A percentile compares a stretch with the other conserved stretches of the same genome.
These are phyloP conservation scores for Neurospora sp. DNA, from an alignment of 495 filamentous ascomycete genomes.

Conservation along the genomic window DNA sequence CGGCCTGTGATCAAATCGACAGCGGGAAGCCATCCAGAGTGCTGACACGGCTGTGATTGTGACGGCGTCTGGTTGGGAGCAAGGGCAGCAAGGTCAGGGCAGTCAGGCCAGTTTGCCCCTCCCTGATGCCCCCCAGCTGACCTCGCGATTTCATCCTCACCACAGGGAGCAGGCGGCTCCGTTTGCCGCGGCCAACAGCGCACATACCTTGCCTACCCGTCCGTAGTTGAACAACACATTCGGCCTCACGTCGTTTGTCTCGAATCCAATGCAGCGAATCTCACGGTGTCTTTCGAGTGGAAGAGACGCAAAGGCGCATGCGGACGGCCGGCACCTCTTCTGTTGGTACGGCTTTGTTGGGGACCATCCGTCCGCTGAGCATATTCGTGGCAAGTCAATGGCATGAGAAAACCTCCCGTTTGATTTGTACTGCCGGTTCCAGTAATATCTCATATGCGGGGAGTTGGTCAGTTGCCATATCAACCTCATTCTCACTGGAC, in stretches of 20 bases:
- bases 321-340: background rate
- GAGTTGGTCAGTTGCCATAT: background rate
- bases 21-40: constrained; percentile 10
- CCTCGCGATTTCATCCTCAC: constrained; percentile 23
- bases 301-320: background rate
- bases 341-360: background rate
- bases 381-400: background rate
- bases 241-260: background rate
- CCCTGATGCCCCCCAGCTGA: constrained; percentile 11
- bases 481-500: background rate
- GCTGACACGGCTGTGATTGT: constrained; percentile 21
- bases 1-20: constrained; percentile 20
- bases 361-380: background rate
- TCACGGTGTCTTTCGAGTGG: background rate
- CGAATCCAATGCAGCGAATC: background rate
- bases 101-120: background rate
- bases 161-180: constrained; percentile 11
- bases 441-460: background rate
- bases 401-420: background rate
- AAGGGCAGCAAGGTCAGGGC: background rate
- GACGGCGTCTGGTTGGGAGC: constrained; percentile 2
- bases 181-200: constrained; percentile 16
- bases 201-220: background rate
- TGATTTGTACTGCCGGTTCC: background rate
- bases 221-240: background rate